Evolutionary conservation across 2,329 filamentous ascomycete genomes (phyloP), one percentile per base, ranked within the genome.

Genomic region (Fusarium lyarnte): DNA sequence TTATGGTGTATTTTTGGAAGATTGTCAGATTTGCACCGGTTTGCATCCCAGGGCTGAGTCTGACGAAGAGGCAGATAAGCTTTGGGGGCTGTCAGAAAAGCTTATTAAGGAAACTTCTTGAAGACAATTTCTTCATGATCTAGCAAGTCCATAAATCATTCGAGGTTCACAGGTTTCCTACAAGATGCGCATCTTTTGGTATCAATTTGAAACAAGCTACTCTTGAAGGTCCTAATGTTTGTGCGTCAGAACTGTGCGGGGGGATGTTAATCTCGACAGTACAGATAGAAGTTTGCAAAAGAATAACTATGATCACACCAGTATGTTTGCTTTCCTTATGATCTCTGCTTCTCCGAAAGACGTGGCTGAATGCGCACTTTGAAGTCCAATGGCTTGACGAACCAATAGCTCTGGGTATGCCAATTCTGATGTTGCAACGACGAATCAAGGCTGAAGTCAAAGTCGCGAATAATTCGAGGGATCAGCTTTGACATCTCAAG

Each of bases 401-500:
- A 73, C 71, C 71, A 73, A 12, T 73, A 73, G 21, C 52, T 66
- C 11, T 60, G 57, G 0, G 70, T 73, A 35, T 69, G 55, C 71
- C 70, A 73, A 0, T 59, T 46, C 4, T 59, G 31, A 1, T 33
- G 13, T 9, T 49, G 47, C 1, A 73, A 49, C 2, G 51, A 66
- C 23, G 23, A n/a, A 8, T 66, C 66, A 4, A 74, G 52, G 0
- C 36, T 35, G n/a, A 77, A 77, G 11, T 77, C 51, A 31, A 77
- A 77, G 4, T 77, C 75, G 13, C 72, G 66, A 5, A 77, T 39
- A 4, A 77, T 61, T 17, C 59, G 42, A 1, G 75, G 75, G 2
- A 77, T 63, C 4, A 77, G 66, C 21, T 77, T 77, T 0, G 66
- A 72, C 65, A 77, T 77, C n/a, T 77, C 75, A 7, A 77, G 72